Evolutionary conservation across 768 basidiomycete species (phyloP).

Genomic region (Rhodotorula sphaerocarpa): DNA sequence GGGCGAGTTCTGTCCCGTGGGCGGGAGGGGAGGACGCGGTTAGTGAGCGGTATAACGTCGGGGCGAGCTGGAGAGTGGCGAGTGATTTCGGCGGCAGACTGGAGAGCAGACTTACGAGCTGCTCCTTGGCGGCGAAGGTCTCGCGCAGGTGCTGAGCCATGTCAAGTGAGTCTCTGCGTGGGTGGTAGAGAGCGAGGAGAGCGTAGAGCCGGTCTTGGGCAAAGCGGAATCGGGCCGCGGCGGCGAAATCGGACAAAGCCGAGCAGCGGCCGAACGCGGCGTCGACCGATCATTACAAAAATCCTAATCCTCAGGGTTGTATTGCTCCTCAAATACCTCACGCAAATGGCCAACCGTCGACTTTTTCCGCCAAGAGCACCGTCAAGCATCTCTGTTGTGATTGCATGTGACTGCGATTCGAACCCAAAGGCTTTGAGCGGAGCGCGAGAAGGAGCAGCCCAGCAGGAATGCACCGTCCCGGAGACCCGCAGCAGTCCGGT

Average conservation of each 20-base stretch:
- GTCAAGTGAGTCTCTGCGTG: neutral
- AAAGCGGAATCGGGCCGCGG: neutral
- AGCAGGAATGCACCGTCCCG: no score
- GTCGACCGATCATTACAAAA: neutral
- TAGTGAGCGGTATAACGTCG: neutral
- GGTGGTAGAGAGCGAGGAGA: neutral
- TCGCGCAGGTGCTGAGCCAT: conserved; percentile 30
- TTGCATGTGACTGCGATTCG: no score
- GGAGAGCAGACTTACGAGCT: neutral
- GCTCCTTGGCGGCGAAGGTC: conserved; percentile 23
- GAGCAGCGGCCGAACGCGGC: neutral
- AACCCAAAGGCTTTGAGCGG: no score
- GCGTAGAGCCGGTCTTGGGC: no score
- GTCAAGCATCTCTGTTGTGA: no score
- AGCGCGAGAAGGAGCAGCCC: no score
- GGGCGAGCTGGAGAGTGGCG: neutral
- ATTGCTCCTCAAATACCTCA: no score
- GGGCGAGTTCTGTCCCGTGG: conserved; percentile 24
- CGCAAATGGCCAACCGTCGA: no score
- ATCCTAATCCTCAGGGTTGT: no score
- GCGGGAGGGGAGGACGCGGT: neutral
- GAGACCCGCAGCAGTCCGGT: no score
- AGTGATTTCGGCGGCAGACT: neutral
- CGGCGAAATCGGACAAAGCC: no score
- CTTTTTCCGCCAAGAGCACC: no score